These are phyloP conservation scores for Camillea tinctor DNA, from an alignment of 2,329 filamentous ascomycete genomes.

Conservation along the genomic window DNA sequence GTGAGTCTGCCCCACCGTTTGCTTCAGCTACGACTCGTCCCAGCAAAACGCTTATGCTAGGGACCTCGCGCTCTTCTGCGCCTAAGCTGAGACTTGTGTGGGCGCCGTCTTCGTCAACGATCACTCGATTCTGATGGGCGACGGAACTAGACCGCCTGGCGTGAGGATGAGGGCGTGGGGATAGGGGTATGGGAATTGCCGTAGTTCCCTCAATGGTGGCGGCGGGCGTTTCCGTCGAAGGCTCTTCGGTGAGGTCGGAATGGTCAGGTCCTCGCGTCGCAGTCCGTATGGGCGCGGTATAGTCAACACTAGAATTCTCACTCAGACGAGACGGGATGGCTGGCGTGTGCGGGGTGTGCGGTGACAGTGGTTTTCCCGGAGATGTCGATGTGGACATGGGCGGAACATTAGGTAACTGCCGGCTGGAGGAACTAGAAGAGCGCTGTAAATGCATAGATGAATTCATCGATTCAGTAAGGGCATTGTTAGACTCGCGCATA, in stretches of 20 bases:
- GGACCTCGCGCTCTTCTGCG: constrained; percentile 61
- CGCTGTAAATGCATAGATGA: constrained; percentile 83
- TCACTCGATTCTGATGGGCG: constrained; percentile 58
- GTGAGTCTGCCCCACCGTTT: constrained; percentile 34
- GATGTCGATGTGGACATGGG: constrained; percentile 84
- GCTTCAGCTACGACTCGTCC: constrained; percentile 43
- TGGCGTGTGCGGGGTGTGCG: constrained; percentile 88
- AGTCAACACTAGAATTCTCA: constrained; percentile 81
- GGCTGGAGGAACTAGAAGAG: constrained; percentile 71
- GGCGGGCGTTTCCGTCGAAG: constrained; percentile 36
- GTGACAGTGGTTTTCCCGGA: constrained; percentile 84
- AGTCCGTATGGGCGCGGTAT: constrained; percentile 38
- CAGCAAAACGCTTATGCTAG: constrained; percentile 63
- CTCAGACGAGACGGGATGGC: constrained; percentile 92
- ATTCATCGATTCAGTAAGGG: constrained; percentile 88
- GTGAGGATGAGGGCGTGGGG: constrained; percentile 58
- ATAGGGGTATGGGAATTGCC: constrained; percentile 72
- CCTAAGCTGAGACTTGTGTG: constrained; percentile 69
- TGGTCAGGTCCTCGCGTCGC: constrained; percentile 26
- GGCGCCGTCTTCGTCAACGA: constrained; percentile 57
- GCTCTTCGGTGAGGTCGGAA: constrained; percentile 32
- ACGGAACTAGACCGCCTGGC: constrained; percentile 68
- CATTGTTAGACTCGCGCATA: constrained; percentile 87
- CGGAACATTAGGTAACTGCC: constrained; percentile 58
- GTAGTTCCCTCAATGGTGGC: constrained; percentile 53